Conservation (phyloP, 2,329 filamentous ascomycete genomes). For the Piedraia hortae region DNA sequence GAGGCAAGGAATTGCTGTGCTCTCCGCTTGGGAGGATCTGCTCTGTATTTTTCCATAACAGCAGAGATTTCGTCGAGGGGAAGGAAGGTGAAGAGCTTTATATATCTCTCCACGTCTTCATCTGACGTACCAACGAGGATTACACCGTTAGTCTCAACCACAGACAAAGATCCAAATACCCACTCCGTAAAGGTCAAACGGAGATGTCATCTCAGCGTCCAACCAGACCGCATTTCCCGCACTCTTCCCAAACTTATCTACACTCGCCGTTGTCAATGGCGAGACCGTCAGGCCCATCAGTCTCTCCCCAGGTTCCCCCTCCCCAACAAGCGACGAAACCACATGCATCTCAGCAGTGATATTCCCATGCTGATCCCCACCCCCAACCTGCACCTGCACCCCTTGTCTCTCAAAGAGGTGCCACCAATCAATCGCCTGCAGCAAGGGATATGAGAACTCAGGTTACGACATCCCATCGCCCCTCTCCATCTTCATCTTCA, state of each 20-base stretch:
- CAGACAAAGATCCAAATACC: no score
- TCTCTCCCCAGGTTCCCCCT: no score
- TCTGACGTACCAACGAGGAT: slow-evolving; percentile 56
- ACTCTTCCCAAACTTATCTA: slow-evolving; percentile 83
- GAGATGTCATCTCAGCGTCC: slow-evolving; percentile 48
- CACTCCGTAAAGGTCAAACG: slow-evolving; percentile 62
- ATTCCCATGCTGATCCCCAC: slow-evolving; percentile 89
- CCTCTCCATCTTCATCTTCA: slow-evolving; percentile 57
- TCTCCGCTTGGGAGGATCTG: slow-evolving; percentile 40
- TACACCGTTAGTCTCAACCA: slow-evolving; percentile 2
- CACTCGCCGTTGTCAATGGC: slow-evolving; percentile 57
- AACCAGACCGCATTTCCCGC: slow-evolving; percentile 89
- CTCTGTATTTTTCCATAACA: slow-evolving; percentile 38
- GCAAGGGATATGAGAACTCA: slow-evolving; percentile 76
- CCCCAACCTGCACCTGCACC: slow-evolving; percentile 71
- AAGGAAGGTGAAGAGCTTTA: slow-evolving; percentile 79
- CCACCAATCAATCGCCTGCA: slow-evolving; percentile 97
- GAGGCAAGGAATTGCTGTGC: slow-evolving; percentile 64
- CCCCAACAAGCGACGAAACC: slow-evolving; percentile 17
- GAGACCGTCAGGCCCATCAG: slow-evolving; percentile 82
- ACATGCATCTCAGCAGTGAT: slow-evolving; percentile 74
- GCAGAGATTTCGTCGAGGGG: slow-evolving; percentile 38
- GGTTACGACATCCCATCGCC: slow-evolving; percentile 83
- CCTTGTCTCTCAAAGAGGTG: slow-evolving; percentile 42
- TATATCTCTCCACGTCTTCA: slow-evolving; percentile 48